These are phyloP conservation scores for Sporothrix dimorphospora DNA, from an alignment of 2,329 filamentous ascomycete species.

Conservation along the genomic window DNA sequence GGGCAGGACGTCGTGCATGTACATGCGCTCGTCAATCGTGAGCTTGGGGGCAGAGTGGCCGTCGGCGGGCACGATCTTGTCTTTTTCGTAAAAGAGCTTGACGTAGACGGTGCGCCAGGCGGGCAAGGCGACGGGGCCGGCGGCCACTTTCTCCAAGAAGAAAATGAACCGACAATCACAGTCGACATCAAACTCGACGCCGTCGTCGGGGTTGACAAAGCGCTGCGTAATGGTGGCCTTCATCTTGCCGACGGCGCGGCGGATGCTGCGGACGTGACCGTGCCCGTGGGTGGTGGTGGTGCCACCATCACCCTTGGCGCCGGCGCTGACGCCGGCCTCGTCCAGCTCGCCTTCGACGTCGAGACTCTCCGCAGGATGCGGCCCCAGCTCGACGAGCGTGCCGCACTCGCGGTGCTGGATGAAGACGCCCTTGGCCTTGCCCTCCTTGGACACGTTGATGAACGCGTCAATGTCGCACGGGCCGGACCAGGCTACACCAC, in stretches of 20 bases:
- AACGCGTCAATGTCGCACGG: constrained; percentile 50
- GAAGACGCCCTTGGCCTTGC: constrained; percentile 55
- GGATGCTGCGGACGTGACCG: constrained; percentile 39
- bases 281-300: constrained; percentile 43
- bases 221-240: constrained; percentile 55
- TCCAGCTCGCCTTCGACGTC: constrained; percentile 15
- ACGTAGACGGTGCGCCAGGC: constrained; percentile 50
- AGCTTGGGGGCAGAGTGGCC: constrained; percentile 47
- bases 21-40: constrained; percentile 40
- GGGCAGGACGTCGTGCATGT: constrained; percentile 46
- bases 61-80: constrained; percentile 52
- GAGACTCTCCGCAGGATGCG: constrained; percentile 26
- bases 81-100: constrained; percentile 55
- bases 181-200: constrained; percentile 51
- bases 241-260: constrained; percentile 49
- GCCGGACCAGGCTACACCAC: constrained; percentile 50
- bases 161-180: constrained; percentile 56
- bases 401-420: constrained; percentile 59
- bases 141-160: constrained; percentile 45
- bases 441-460: constrained; percentile 53
- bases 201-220: constrained; percentile 42
- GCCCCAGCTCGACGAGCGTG: constrained; percentile 32
- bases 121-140: too few species aligned
- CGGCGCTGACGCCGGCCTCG: constrained; percentile 32
- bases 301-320: too few species aligned